phyloP scores from a whole-genome alignment of 2,329 filamentous ascomycete species.

The Pseudopithomyces maydicus region DNA sequence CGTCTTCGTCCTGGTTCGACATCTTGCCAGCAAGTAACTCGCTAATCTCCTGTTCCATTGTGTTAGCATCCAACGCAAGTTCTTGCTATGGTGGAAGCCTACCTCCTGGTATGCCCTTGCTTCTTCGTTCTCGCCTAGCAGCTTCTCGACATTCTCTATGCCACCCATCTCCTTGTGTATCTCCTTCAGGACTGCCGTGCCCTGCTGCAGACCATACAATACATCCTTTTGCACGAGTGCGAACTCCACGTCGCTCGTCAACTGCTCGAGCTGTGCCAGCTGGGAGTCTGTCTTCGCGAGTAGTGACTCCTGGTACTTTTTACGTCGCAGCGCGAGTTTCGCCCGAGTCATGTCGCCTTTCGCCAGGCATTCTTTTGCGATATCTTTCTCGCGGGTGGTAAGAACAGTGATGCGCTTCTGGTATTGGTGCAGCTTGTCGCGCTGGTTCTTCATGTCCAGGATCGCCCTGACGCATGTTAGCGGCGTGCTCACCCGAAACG shows the following conservation, averaged over 20 bases:
- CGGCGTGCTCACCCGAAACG: background rate
- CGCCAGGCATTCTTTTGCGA: constrained; percentile 81
- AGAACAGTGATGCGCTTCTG: constrained; percentile 87
- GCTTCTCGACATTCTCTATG: constrained; percentile 88
- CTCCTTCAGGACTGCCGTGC: constrained; percentile 84
- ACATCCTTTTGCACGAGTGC: constrained; percentile 97
- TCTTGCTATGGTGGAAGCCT: constrained; percentile 25
- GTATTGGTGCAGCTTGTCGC: constrained; percentile 96
- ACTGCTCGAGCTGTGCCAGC: constrained; percentile 88
- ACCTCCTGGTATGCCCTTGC: constrained; percentile 91
- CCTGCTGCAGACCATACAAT: constrained; percentile 88
- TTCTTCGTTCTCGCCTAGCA: constrained; percentile 91
- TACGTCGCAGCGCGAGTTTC: constrained; percentile 84
- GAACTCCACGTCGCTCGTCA: constrained; percentile 91
- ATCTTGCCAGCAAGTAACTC: constrained; percentile 88
- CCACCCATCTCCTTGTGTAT: constrained; percentile 97
- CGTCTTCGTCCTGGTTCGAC: constrained; percentile 94
- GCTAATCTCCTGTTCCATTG: constrained; percentile 74
- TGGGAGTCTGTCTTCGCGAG: constrained; percentile 89
- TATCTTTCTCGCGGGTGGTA: constrained; percentile 83
- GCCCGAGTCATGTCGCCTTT: constrained; percentile 80
- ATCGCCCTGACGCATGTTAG: constrained; percentile 70
- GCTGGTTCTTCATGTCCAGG: constrained; percentile 95
- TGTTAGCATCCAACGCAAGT: constrained; percentile 5
- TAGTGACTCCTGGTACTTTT: constrained; percentile 95